Evolutionary conservation across 2,329 filamentous ascomycete species (phyloP).

Genomic region (Colletotrichum chrysophilum): DNA sequence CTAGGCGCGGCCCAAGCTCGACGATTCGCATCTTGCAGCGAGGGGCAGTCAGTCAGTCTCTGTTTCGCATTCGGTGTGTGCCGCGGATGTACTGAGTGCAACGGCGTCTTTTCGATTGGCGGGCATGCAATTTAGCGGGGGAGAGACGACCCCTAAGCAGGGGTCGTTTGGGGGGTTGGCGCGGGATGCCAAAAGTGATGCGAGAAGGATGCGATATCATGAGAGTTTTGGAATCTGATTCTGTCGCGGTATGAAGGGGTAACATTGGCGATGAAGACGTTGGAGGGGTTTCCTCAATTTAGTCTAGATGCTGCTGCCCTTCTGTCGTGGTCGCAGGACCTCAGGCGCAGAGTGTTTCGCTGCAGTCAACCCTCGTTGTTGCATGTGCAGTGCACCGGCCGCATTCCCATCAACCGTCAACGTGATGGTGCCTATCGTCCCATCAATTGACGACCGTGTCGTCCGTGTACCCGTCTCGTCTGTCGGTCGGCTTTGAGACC

Average conservation of each 20-base stretch:
- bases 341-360: slow-evolving; percentile 11
- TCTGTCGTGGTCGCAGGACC: not conserved
- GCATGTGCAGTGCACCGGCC: not conserved
- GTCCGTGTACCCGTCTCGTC: not conserved
- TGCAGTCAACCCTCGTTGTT: not conserved
- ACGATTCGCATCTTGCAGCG: not conserved
- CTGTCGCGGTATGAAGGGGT: not conserved
- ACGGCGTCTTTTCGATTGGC: not conserved
- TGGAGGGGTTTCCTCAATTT: not conserved
- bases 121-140: not conserved
- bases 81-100: not conserved
- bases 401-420: not conserved
- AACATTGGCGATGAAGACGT: not conserved
- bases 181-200: not conserved
- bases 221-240: not conserved
- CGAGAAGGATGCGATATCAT: slow-evolving; percentile 2
- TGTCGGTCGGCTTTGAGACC: not conserved
- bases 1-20: not conserved
- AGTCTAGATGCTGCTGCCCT: not conserved
- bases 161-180: not conserved
- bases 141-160: not conserved
- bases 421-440: not conserved
- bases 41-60: not conserved
- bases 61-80: not conserved
- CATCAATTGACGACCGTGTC: not conserved